These are phyloP conservation scores for Chimonanthus salicifolius DNA, from an alignment of 164 flowering plant species.

Conservation along the genomic window DNA sequence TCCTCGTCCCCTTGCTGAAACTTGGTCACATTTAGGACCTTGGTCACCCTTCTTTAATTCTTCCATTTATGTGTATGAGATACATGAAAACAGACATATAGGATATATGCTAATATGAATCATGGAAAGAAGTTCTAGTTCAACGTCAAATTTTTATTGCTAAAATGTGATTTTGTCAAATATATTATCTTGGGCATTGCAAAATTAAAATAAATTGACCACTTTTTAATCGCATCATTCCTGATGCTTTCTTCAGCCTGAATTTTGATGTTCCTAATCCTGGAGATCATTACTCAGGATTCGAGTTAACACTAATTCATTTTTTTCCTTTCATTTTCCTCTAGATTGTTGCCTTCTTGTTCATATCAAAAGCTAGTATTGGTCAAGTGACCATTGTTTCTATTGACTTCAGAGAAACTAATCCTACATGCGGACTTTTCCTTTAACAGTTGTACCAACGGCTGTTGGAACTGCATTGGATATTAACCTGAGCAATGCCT, in stretches of 20 bases:
- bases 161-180: not conserved
- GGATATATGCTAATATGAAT: no score
- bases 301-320: not conserved
- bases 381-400: not conserved
- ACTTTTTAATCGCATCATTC: not conserved
- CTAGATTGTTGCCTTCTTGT: no score
- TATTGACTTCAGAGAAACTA: constrained; percentile 34
- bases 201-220: not conserved
- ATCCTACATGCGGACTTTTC: constrained; percentile 80
- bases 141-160: not conserved
- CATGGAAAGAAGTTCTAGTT: not conserved
- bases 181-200: not conserved
- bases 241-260: not conserved
- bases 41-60: no score
- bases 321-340: not conserved
- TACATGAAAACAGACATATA: no score
- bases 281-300: not conserved
- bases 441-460: constrained; percentile 97
- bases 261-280: not conserved
- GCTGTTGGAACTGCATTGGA: constrained; percentile 97
- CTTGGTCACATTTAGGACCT: no score
- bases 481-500: constrained; percentile 90
- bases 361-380: not conserved
- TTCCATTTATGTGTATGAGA: no score
- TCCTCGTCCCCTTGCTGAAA: no score